These are phyloP conservation scores for Rhodotorula sp. DNA, from an alignment of 1,284 basidiomycete genomes.

Conservation along the genomic window DNA sequence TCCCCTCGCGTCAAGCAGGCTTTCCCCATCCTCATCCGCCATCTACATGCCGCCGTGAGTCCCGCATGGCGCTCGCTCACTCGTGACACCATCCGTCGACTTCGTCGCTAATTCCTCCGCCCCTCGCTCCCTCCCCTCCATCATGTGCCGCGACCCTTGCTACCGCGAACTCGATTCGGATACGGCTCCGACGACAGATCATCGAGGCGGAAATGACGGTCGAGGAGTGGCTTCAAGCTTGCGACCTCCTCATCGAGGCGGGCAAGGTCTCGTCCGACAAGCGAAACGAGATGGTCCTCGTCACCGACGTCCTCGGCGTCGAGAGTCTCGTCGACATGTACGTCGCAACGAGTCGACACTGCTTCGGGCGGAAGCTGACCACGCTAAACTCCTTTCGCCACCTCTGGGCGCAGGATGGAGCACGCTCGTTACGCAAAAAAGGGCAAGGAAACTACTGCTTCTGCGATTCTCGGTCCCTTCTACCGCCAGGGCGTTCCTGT, in stretches of 20 bases:
- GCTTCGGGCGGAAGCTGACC: neutral
- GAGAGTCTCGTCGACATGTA: slow-evolving; percentile 50
- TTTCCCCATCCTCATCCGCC: slow-evolving; percentile 50
- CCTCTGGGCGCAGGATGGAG: slow-evolving; percentile 25
- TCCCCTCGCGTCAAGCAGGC: slow-evolving; percentile 41
- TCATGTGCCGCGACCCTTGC: slow-evolving; percentile 24
- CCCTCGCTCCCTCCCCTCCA: slow-evolving; percentile 31
- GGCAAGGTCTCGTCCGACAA: slow-evolving; percentile 51
- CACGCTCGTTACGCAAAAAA: slow-evolving; percentile 32
- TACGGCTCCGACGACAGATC: slow-evolving; percentile 1
- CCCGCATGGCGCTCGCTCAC: slow-evolving; percentile 2
- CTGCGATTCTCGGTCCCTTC: slow-evolving; percentile 52
- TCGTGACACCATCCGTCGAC: no score
- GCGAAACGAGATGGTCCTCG: slow-evolving; percentile 52
- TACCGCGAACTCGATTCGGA: neutral
- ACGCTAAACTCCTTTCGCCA: neutral
- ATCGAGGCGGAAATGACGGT: slow-evolving; percentile 51
- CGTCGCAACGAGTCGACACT: neutral
- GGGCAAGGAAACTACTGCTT: slow-evolving; percentile 40
- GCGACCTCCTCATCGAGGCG: slow-evolving; percentile 50
- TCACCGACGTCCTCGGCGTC: slow-evolving; percentile 52
- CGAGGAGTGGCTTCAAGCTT: slow-evolving; percentile 50
- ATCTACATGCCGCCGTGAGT: slow-evolving; percentile 44
- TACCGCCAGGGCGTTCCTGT: slow-evolving; percentile 49
- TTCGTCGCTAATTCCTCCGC: no score